These are phyloP conservation scores for Clavispora carvajalis DNA, from an alignment of 805 yeast species.

Conservation along the genomic window DNA sequence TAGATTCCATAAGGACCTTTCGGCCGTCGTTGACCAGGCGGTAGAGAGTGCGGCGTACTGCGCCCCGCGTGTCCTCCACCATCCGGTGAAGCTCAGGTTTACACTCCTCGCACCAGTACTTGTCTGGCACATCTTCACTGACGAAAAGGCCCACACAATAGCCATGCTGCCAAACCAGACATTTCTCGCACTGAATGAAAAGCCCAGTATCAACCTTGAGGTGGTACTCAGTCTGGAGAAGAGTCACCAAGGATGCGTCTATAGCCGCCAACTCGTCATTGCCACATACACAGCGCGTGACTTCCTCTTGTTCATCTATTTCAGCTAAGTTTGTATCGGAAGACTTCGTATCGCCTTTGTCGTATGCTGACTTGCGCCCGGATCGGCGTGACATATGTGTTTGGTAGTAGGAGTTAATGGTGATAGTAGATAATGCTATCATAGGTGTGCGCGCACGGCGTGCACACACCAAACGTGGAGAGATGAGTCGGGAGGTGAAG, in stretches of 20 bases:
- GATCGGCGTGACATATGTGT: conserved; percentile 14
- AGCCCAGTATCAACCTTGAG: conserved; percentile 51
- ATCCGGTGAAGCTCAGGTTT: conserved; percentile 73
- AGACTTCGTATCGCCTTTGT: conserved; percentile 4
- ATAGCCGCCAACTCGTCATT: conserved; percentile 32
- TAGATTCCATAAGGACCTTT: conserved; percentile 27
- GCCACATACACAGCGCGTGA: conserved; percentile 40
- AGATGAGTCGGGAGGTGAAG: no score
- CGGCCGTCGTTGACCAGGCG: conserved; percentile 38
- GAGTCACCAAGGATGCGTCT: conserved; percentile 19
- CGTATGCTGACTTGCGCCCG: conserved; percentile 7
- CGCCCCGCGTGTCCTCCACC: conserved; percentile 23
- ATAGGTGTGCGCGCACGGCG: conserved; percentile 3
- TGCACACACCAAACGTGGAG: conserved; percentile 1
- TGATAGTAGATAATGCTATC: background rate
- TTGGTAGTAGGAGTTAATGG: no score
- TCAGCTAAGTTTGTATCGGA: conserved; percentile 12
- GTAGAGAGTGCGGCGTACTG: conserved; percentile 28
- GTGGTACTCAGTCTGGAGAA: conserved; percentile 28
- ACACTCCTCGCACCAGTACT: conserved; percentile 92
- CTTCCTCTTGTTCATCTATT: conserved; percentile 34
- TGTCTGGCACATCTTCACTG: conserved; percentile 79
- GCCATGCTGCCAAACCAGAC: conserved; percentile 98
- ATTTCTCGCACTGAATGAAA: conserved; percentile 80
- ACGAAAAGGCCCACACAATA: conserved; percentile 83